Evolutionary conservation across 441 rosid species (phyloP).

Genomic region (Pelargonium citronellum): DNA sequence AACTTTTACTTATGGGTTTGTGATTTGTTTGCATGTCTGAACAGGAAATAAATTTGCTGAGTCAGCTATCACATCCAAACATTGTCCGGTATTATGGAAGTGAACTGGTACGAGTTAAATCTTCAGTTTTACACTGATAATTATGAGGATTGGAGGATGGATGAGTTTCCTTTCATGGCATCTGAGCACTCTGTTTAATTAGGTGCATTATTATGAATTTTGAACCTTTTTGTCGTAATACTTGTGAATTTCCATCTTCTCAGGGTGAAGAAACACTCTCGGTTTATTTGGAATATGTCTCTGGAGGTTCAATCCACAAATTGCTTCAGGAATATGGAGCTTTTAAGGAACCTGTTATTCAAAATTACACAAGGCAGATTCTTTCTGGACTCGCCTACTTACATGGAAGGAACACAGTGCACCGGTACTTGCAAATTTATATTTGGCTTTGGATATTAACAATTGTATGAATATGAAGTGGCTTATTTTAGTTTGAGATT

Average conservation of each 20-base stretch:
- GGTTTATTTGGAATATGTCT: slow-evolving; percentile 85
- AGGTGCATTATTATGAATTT: too few species aligned
- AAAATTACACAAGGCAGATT: slow-evolving; percentile 84
- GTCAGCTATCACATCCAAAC: slow-evolving; percentile 73
- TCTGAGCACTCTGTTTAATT: too few species aligned
- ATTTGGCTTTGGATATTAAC: neutral
- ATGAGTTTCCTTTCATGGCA: too few species aligned
- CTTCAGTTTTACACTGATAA: neutral
- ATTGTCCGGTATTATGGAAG: slow-evolving; percentile 88
- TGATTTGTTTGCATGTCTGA: slow-evolving; percentile 21
- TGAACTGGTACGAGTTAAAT: slow-evolving; percentile 62
- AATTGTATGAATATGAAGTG: neutral
- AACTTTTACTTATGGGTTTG: slow-evolving; percentile 4
- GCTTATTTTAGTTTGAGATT: neutral
- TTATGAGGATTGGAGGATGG: too few species aligned
- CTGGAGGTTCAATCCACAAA: slow-evolving; percentile 95
- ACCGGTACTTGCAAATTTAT: slow-evolving; percentile 43
- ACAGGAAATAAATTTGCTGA: slow-evolving; percentile 90
- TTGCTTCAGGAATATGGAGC: slow-evolving; percentile 88
- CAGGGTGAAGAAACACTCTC: slow-evolving; percentile 82
- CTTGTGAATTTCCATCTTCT: slow-evolving; percentile 17
- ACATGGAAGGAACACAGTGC: slow-evolving; percentile 86
- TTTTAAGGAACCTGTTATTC: slow-evolving; percentile 87
- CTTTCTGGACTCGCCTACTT: slow-evolving; percentile 80
- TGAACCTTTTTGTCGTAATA: neutral